phyloP scores from a whole-genome alignment of 306 rosid genomes.

The Heteromeles arbutifolia region DNA sequence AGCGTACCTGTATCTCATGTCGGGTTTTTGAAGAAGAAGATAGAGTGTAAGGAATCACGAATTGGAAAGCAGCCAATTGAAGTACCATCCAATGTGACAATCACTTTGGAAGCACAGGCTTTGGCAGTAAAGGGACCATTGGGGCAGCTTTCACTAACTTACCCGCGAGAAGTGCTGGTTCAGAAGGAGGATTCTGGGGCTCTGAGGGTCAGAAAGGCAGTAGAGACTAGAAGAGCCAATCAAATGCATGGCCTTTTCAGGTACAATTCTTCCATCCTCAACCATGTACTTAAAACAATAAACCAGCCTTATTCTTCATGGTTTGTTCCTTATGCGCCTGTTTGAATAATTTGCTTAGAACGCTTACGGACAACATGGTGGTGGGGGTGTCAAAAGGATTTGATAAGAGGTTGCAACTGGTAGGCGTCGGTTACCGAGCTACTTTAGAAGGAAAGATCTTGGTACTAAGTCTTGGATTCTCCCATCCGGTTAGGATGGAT shows the following conservation, averaged over 20 bases:
- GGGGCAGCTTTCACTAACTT: conserved; percentile 71
- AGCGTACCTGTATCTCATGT: conserved; percentile 32
- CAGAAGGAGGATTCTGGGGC: conserved; percentile 58
- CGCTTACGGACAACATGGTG: conserved; percentile 84
- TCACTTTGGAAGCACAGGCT: conserved; percentile 33
- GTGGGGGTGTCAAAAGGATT: conserved; percentile 97
- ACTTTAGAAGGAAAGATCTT: conserved; percentile 64
- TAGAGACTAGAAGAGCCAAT: conserved; percentile 80
- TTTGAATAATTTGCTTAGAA: conserved; percentile 45
- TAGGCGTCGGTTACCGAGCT: conserved; percentile 98
- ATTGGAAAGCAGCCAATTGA: conserved; percentile 83
- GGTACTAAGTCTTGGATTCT: conserved; percentile 89
- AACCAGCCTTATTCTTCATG: neutral
- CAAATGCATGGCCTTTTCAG: conserved; percentile 97
- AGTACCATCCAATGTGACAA: conserved; percentile 68
- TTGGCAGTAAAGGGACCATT: conserved; percentile 81
- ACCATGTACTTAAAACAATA: neutral
- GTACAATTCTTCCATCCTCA: conserved; percentile 32
- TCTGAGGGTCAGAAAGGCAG: conserved; percentile 54
- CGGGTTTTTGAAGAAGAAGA: conserved; percentile 42
- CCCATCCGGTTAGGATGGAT: conserved; percentile 90
- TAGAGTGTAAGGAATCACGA: conserved; percentile 84
- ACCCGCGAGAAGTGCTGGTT: conserved; percentile 75
- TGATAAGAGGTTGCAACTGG: conserved; percentile 79
- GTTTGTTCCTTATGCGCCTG: conserved; percentile 3